Evolutionary conservation across 192 early-diverging fungal species (phyloP), one percentile per base, ranked within the genome.

Genomic region (Dissophora ornata): DNA sequence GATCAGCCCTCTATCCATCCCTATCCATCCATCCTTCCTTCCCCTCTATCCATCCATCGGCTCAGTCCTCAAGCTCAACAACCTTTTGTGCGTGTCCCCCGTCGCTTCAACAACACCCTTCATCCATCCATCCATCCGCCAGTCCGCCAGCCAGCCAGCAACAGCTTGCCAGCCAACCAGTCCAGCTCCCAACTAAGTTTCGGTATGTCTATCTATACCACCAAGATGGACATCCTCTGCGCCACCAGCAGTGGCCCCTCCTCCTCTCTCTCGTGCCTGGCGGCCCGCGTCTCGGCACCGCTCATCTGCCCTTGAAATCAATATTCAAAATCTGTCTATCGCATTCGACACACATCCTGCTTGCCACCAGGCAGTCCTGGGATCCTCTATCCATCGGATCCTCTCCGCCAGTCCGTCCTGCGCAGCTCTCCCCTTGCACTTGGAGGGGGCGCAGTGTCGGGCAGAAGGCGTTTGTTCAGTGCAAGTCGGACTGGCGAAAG

Each of bases 221-320:
- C 56, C 62, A 74, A 74, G 71, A 74, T 74, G 71, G 71, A 74
- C 71, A 74, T 64, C 71, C 71, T 73, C 54, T 48, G 42, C 60
- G 38, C 40, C 60, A 58, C 24, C 55, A 42, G 33, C 33, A 49
- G 46, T 61, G 58, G 58, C 58, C 4, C 18, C 46, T 61, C 18
- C 46, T 61, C 42, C 26, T 46, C 46, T 61, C 46, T 61, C 46
- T 44, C 41, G 26, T 33, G 58, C 45, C 46, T 61, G 58, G 45
- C 58, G 29, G 45, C 29, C 28, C 45, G 29, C 36, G 34, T 56
- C 63, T 51, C 50, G 32, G 52, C 50, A 29, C 38, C 26, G 15
- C 36, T 53, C 62, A 44, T 33, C 62, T 52, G 62, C 40, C 25
- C 33, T 6, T 42, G 62, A 53, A 18, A 44, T 36, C 53, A 18